These are phyloP conservation scores for Gracilaria caudata DNA, from an alignment of 23 red algal species.

Conservation along the genomic window DNA sequence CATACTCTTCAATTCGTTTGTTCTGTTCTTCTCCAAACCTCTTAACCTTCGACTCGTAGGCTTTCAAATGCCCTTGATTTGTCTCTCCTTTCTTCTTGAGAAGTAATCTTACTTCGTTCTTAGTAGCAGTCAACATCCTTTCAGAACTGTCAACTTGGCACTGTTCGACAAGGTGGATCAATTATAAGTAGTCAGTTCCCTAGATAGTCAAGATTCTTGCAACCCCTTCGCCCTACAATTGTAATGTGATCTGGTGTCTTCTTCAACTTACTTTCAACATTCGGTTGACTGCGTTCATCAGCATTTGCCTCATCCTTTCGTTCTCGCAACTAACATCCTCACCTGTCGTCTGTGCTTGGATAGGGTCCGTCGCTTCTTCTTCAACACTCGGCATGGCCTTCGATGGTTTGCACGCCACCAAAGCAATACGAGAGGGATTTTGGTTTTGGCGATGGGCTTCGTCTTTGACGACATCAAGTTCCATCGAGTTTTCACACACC, in stretches of 20 bases:
- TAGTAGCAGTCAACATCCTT: neutral
- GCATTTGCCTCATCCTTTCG: neutral
- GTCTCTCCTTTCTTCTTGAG: neutral
- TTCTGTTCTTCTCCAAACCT: constrained; percentile 14
- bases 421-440: neutral
- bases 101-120: constrained; percentile 4
- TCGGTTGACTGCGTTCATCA: neutral
- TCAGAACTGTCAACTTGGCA: constrained; percentile 16
- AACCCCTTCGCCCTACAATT: neutral
- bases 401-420: neutral
- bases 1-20: neutral
- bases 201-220: neutral
- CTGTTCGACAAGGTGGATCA: neutral
- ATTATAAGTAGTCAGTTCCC: neutral
- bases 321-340: constrained; percentile 2
- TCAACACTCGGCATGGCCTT: neutral
- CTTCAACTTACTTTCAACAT: constrained; percentile 11
- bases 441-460: neutral
- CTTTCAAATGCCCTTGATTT: neutral
- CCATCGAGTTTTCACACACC: neutral
- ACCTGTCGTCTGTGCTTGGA: neutral
- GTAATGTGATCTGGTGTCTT: neutral
- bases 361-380: neutral
- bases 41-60: neutral
- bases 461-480: neutral